phyloP scores from a whole-genome alignment of 2,329 filamentous ascomycete genomes.

The Fragosphaeria purpurea region DNA sequence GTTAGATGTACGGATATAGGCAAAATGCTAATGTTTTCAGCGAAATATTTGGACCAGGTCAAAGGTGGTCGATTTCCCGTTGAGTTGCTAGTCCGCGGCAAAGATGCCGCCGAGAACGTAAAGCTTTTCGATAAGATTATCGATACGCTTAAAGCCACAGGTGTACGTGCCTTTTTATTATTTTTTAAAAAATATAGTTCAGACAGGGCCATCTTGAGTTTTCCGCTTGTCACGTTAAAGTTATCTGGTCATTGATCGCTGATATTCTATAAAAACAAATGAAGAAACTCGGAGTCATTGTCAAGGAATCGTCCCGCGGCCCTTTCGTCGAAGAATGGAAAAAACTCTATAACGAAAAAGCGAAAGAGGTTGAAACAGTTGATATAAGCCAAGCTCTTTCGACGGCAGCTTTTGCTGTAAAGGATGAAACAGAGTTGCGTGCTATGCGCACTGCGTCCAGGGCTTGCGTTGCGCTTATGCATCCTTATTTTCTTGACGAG shows the following conservation, averaged over 20 bases:
- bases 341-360: conserved; percentile 63
- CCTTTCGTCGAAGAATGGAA: conserved; percentile 97
- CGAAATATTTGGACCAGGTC: conserved; percentile 83
- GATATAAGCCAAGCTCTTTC: conserved; percentile 80
- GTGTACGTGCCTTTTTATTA: conserved; percentile 45
- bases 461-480: conserved; percentile 89
- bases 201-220: neutral
- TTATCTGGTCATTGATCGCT: too few relatives aligned
- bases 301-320: conserved; percentile 75
- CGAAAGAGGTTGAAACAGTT: conserved; percentile 79
- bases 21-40: conserved; percentile 32
- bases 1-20: neutral
- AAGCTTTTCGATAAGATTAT: conserved; percentile 79
- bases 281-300: conserved; percentile 82
- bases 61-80: conserved; percentile 88
- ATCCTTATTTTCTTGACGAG: conserved; percentile 93
- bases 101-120: conserved; percentile 83
- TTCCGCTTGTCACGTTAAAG: neutral
- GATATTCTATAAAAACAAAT: conserved; percentile 22
- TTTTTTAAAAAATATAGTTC: too few relatives aligned
- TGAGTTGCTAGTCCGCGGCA: conserved; percentile 83
- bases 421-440: conserved; percentile 89
- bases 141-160: conserved; percentile 77
- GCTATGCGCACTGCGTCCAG: conserved; percentile 90
- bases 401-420: conserved; percentile 73